Percentiles rank a stretch among this genome's conserved stretches.
Conservation (phyloP, 371 early-diverging fungal genomes). For the Apophysomyces sp. region DNA sequence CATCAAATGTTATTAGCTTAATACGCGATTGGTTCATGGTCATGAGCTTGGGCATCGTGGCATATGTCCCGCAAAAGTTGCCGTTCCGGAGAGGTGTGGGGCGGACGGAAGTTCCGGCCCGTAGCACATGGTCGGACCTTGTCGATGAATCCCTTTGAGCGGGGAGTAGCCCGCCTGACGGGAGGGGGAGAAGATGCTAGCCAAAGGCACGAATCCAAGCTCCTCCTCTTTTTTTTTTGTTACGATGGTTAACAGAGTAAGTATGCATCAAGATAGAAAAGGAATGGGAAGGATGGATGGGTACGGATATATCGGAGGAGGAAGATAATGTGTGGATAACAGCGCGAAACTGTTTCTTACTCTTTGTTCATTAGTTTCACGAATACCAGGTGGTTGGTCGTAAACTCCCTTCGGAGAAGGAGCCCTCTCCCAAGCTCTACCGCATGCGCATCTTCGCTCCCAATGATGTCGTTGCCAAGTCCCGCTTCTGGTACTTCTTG, state of each 20-base stretch:
- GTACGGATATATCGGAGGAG: neutral
- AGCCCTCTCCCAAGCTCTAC: conserved; percentile 93
- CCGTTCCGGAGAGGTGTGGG: neutral
- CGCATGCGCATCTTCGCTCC: conserved; percentile 97
- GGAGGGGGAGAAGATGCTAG: neutral
- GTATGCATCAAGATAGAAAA: neutral
- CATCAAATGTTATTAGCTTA: conserved; percentile 42
- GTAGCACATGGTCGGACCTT: neutral
- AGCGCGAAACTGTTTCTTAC: neutral
- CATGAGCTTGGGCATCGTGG: neutral
- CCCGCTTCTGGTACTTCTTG: conserved; percentile 98
- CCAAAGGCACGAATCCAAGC: conserved; percentile 2
- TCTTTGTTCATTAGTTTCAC: conserved; percentile 3
- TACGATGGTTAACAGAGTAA: neutral
- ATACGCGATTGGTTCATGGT: conserved; percentile 12
- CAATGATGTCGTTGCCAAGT: conserved; percentile 96
- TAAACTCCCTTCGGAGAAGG: conserved; percentile 88
- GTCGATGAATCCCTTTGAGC: neutral
- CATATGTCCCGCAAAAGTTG: too few relatives aligned
- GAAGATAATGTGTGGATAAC: neutral
- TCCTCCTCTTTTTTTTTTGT: neutral
- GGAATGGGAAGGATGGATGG: neutral
- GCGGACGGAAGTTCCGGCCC: neutral
- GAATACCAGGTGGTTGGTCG: conserved; percentile 68
- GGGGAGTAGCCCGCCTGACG: neutral